Conservation (phyloP, 805 yeast species). For the Zygoascus tannicola region DNA sequence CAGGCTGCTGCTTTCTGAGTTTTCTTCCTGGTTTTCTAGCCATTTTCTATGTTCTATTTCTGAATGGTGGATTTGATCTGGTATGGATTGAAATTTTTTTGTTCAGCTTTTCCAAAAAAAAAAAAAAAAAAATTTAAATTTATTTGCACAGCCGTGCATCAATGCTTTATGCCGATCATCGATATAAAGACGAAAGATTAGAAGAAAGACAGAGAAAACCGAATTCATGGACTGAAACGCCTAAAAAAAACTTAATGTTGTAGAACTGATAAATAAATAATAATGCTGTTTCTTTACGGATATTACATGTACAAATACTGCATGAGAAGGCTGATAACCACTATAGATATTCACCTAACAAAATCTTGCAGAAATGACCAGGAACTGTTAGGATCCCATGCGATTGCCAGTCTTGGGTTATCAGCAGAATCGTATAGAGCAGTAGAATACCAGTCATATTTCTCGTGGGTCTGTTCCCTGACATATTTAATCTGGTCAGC, state of each 20-base stretch:
- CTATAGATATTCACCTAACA: neutral
- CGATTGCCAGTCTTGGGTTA: conserved; percentile 12
- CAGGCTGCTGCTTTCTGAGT: conserved; percentile 86
- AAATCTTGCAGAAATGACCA: conserved; percentile 10
- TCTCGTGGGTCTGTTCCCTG: conserved; percentile 10
- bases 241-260: no score
- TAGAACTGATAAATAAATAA: no score
- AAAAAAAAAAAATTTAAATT: neutral
- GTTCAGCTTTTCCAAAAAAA: neutral
- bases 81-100: neutral
- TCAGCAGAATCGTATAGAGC: conserved; percentile 41
- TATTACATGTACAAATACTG: no score
- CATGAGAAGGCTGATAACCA: no score
- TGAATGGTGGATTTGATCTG: neutral
- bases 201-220: no score
- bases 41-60: neutral
- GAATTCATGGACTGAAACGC: no score
- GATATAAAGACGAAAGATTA: no score
- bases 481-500: conserved; percentile 44
- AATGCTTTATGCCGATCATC: no score
- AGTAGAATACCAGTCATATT: conserved; percentile 42
- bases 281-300: no score
- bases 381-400: conserved; percentile 11
- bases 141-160: no score
- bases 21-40: conserved; percentile 69